Percentiles rank a stretch among this genome's conserved stretches.
Conservation (phyloP, 2,329 filamentous ascomycete genomes). For the Sporothrix humicola region DNA sequence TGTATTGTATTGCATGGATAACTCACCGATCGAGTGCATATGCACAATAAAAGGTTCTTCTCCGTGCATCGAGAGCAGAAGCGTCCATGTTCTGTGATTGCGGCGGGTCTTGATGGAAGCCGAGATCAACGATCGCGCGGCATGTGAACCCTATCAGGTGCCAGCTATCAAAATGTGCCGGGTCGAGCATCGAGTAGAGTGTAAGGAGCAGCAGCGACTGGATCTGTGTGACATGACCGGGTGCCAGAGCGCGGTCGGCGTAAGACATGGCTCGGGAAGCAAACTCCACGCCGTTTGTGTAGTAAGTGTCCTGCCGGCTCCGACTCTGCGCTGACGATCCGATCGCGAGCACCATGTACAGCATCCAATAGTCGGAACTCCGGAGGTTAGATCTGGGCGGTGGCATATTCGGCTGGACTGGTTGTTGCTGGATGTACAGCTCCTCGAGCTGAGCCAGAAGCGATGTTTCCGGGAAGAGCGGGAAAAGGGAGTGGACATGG, state of each 20-base stretch:
- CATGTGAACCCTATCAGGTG: slow-evolving; percentile 90
- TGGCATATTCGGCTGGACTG: slow-evolving; percentile 42
- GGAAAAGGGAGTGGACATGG: slow-evolving; percentile 79
- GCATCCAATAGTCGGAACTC: slow-evolving; percentile 79
- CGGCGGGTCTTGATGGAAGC: slow-evolving; percentile 89
- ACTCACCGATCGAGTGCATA: slow-evolving; percentile 84
- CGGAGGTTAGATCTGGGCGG: slow-evolving; percentile 56
- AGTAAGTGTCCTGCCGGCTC: slow-evolving; percentile 68
- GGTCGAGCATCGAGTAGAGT: slow-evolving; percentile 88
- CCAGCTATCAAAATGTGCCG: slow-evolving; percentile 91
- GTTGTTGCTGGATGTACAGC: slow-evolving; percentile 70
- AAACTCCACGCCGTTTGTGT: slow-evolving; percentile 61
- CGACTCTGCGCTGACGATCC: slow-evolving; percentile 76
- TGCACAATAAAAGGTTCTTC: slow-evolving; percentile 87
- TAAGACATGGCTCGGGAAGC: slow-evolving; percentile 71
- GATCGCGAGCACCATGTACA: slow-evolving; percentile 89
- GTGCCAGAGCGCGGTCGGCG: slow-evolving; percentile 81
- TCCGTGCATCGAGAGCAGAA: slow-evolving; percentile 73
- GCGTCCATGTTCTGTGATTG: slow-evolving; percentile 70
- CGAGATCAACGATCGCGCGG: slow-evolving; percentile 84
- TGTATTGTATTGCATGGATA: background rate
- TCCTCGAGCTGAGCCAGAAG: slow-evolving; percentile 81
- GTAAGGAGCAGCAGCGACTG: slow-evolving; percentile 86
- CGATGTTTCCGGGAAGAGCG: slow-evolving; percentile 79
- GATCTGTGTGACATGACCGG: slow-evolving; percentile 83